Percentiles rank a stretch among this genome's conserved stretches.
Conservation (phyloP, 2,329 filamentous ascomycete genomes). For the Epichloe sibirici region DNA sequence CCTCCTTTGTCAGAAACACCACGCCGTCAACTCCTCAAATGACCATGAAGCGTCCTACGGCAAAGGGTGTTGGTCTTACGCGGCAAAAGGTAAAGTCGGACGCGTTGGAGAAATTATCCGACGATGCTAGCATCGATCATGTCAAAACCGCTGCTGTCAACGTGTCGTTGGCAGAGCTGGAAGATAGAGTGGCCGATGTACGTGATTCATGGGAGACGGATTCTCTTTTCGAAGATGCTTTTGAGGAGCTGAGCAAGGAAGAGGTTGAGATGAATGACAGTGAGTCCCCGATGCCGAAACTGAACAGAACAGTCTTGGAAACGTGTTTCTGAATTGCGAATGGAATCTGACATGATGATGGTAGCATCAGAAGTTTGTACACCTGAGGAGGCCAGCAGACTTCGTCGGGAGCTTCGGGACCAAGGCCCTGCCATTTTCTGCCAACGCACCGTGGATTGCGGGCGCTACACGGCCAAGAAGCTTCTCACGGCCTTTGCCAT, state of each 20-base stretch:
- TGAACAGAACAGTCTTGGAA: no score
- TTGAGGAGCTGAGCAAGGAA: slow-evolving; percentile 46
- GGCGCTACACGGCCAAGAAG: slow-evolving; percentile 64
- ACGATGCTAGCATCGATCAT: slow-evolving; percentile 23
- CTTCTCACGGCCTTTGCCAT: slow-evolving; percentile 80
- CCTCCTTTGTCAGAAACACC: not conserved
- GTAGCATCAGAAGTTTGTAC: slow-evolving; percentile 41
- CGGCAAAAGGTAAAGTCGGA: slow-evolving; percentile 23
- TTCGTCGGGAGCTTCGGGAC: slow-evolving; percentile 58
- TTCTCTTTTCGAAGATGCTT: slow-evolving; percentile 49
- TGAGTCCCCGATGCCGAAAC: not conserved
- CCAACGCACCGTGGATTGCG: slow-evolving; percentile 54
- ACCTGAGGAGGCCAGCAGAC: slow-evolving; percentile 54
- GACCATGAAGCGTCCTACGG: slow-evolving; percentile 10
- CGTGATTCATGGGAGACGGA: slow-evolving; percentile 50
- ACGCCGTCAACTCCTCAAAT: not conserved
- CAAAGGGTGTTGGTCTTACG: slow-evolving; percentile 20
- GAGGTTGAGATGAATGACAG: slow-evolving; percentile 26
- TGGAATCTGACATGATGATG: slow-evolving; percentile 17
- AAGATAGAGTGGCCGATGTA: slow-evolving; percentile 39
- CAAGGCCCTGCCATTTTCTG: slow-evolving; percentile 72
- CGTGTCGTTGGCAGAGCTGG: slow-evolving; percentile 31
- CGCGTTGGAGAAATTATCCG: slow-evolving; percentile 22
- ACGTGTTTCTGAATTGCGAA: not conserved
- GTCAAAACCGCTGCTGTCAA: slow-evolving; percentile 24